Evolutionary conservation across 441 rosid species (phyloP).

Genomic region (Eutrema salsugineum): DNA sequence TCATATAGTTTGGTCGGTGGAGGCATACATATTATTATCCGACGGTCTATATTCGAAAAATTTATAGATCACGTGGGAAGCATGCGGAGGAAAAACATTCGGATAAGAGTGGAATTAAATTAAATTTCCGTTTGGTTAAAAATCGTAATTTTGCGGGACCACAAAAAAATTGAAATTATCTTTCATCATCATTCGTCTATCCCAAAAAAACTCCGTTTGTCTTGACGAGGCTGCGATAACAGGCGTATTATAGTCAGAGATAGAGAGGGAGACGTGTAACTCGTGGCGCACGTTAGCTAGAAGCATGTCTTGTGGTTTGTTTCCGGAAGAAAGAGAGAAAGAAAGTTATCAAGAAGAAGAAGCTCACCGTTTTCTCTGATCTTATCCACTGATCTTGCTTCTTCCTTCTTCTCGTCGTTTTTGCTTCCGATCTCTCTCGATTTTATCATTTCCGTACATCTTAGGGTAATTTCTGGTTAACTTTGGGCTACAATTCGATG

Average conservation of each 20-base stretch:
- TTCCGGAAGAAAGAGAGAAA: background rate
- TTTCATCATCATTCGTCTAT: background rate
- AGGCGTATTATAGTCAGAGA: constrained; percentile 19
- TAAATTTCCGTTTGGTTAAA: background rate
- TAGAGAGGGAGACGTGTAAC: background rate
- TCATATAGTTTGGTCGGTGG: background rate
- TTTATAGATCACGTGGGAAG: constrained; percentile 16
- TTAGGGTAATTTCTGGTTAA: background rate
- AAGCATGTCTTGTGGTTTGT: constrained; percentile 4
- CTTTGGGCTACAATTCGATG: background rate
- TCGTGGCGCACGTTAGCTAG: constrained; percentile 19
- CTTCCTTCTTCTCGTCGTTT: constrained; percentile 22
- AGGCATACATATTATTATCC: background rate
- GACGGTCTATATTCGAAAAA: background rate
- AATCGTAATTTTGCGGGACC: constrained; percentile 26
- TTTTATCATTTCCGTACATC: background rate
- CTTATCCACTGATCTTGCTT: background rate
- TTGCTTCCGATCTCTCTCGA: constrained; percentile 21
- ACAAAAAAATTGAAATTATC: constrained; percentile 9
- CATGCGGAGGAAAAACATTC: background rate
- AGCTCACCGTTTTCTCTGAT: constrained; percentile 9
- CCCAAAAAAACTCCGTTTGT: constrained; percentile 6
- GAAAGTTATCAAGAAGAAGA: background rate
- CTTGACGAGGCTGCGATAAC: constrained; percentile 2
- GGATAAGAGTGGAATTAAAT: constrained; percentile 5